Evolutionary conservation across 805 yeast genomes (phyloP).

Genomic region (Pichia kluyveri): DNA sequence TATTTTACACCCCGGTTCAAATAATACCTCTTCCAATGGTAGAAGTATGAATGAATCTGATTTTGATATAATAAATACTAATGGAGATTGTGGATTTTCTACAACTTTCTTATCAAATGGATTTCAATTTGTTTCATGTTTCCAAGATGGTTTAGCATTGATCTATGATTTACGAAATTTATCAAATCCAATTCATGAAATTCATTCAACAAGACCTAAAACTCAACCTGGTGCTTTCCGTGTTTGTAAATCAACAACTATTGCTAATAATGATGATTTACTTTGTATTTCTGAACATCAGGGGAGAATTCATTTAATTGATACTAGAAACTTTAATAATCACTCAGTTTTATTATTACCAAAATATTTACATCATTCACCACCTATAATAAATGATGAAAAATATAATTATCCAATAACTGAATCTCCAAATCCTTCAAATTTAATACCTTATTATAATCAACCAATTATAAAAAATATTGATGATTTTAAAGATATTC

Average conservation of each 20-base stretch:
- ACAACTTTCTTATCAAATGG: constrained; percentile 74
- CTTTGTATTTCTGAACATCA: constrained; percentile 75
- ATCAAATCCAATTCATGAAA: constrained; percentile 40
- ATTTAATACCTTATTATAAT: constrained; percentile 6
- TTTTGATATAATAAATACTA: constrained; percentile 33
- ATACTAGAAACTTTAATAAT: constrained; percentile 60
- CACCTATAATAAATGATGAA: not conserved
- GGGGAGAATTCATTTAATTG: constrained; percentile 79
- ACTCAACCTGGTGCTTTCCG: constrained; percentile 33
- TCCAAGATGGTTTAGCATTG: constrained; percentile 77
- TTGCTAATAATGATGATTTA: constrained; percentile 65
- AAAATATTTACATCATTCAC: constrained; percentile 11
- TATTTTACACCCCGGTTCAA: constrained; percentile 36
- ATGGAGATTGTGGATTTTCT: constrained; percentile 76
- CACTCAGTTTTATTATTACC: constrained; percentile 74
- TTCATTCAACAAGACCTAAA: constrained; percentile 52
- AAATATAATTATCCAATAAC: constrained; percentile 5
- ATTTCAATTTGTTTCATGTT: constrained; percentile 62
- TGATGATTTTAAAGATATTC: constrained; percentile 20
- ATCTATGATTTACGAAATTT: constrained; percentile 69
- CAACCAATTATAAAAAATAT: constrained; percentile 24
- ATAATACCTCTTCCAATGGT: not conserved
- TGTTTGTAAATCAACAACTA: constrained; percentile 34
- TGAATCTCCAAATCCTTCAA: not conserved
- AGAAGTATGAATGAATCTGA: constrained; percentile 21